These are phyloP conservation scores for Boechera stricta DNA, from an alignment of 345 rosid genomes.

Conservation along the genomic window DNA sequence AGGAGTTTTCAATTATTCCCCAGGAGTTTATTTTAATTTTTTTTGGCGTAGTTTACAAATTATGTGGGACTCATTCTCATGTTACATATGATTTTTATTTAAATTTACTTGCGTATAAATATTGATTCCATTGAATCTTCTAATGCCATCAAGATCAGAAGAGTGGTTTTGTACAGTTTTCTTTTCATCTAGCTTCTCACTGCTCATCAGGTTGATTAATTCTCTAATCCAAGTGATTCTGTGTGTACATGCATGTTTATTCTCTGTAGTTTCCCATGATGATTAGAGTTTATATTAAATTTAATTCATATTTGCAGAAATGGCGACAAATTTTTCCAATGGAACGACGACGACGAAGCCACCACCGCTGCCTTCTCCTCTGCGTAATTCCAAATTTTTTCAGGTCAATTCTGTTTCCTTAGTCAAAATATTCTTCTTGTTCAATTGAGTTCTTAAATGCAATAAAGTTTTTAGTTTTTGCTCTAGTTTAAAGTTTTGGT, in stretches of 20 bases:
- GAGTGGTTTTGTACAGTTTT: conserved; percentile 26
- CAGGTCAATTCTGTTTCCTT: conserved; percentile 56
- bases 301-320: conserved; percentile 50
- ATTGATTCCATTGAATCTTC: conserved; percentile 14
- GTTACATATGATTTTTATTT: background rate
- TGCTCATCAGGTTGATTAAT: conserved; percentile 19
- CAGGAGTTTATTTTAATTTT: background rate
- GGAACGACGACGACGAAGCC: conserved; percentile 55
- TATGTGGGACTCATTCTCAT: conserved; percentile 42
- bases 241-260: conserved; percentile 37
- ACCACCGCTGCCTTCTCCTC: conserved; percentile 92
- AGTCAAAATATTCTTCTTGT: conserved; percentile 16
- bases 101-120: conserved; percentile 49
- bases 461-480: background rate
- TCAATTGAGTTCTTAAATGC: background rate
- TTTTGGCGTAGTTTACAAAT: conserved; percentile 31
- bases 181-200: conserved; percentile 13
- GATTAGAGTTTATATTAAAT: background rate
- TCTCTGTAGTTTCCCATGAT: background rate
- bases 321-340: conserved; percentile 59
- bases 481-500: background rate
- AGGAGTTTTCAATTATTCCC: background rate
- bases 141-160: conserved; percentile 45
- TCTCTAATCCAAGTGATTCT: background rate
- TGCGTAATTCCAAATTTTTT: conserved; percentile 83